A percentile compares a stretch with the other conserved stretches of the same genome.
These are phyloP conservation scores for Isabelozyma pseudorhagii DNA, from an alignment of 805 yeast species.

Conservation along the genomic window DNA sequence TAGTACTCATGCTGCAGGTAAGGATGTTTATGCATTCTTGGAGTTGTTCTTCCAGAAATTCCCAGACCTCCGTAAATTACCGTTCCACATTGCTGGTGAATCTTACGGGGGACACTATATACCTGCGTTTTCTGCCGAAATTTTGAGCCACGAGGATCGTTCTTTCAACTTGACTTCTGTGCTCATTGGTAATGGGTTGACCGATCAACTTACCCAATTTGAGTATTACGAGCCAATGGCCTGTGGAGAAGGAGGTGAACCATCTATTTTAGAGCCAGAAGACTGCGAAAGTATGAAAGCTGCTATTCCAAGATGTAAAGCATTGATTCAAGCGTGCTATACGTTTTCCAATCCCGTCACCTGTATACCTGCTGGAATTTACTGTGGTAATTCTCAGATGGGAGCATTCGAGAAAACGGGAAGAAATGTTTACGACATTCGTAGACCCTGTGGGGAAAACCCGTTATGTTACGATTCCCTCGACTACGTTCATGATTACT, in stretches of 20 bases:
- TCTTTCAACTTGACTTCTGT: conserved; percentile 65
- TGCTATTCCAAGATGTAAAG: conserved; percentile 67
- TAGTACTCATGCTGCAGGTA: conserved; percentile 30
- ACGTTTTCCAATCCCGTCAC: conserved; percentile 58
- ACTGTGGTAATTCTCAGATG: conserved; percentile 82
- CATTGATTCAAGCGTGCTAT: conserved; percentile 77
- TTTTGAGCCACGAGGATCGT: conserved; percentile 37
- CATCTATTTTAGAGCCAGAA: conserved; percentile 65
- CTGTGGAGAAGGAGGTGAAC: conserved; percentile 85
- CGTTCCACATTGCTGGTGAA: conserved; percentile 41
- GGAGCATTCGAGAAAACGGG: conserved; percentile 84
- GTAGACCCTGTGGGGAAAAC: conserved; percentile 68
- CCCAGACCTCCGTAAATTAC: conserved; percentile 23
- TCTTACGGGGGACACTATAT: conserved; percentile 47
- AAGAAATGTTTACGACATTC: conserved; percentile 85
- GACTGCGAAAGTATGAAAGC: conserved; percentile 64
- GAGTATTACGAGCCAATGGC: conserved; percentile 88
- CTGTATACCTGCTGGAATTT: conserved; percentile 87
- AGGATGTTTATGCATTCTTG: conserved; percentile 33
- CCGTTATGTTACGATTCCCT: conserved; percentile 77
- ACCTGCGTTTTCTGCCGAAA: conserved; percentile 42
- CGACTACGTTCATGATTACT: conserved; percentile 70
- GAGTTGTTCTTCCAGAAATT: conserved; percentile 36
- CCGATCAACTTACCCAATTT: conserved; percentile 79
- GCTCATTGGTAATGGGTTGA: conserved; percentile 89